These are phyloP conservation scores for Cladophialophora yegresii DNA, from an alignment of 2,329 filamentous ascomycete genomes.

Conservation along the genomic window DNA sequence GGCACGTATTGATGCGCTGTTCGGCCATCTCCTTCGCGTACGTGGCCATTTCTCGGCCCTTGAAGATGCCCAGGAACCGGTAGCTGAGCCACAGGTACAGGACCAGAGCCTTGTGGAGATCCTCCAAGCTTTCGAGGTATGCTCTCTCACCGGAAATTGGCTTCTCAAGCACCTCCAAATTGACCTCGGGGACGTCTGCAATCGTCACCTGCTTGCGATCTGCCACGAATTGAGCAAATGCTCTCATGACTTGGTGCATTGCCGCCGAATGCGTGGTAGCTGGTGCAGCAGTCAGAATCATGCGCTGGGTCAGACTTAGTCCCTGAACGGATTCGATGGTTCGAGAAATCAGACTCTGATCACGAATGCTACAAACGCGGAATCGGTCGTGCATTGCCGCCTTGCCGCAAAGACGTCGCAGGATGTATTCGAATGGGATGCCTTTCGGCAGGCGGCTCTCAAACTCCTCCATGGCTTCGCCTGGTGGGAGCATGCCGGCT, in stretches of 20 bases:
- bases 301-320: constrained; percentile 71
- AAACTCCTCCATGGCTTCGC: constrained; percentile 71
- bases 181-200: constrained; percentile 68
- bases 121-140: constrained; percentile 71
- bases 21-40: constrained; percentile 79
- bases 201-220: constrained; percentile 67
- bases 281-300: constrained; percentile 74
- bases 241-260: constrained; percentile 54
- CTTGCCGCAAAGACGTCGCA: constrained; percentile 73
- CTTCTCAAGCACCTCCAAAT: constrained; percentile 71
- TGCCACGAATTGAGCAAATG: constrained; percentile 70
- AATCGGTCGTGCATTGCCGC: constrained; percentile 66
- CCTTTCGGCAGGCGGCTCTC: constrained; percentile 76
- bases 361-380: constrained; percentile 66
- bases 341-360: constrained; percentile 69
- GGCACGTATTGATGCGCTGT: constrained; percentile 66
- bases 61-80: constrained; percentile 79
- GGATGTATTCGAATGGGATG: constrained; percentile 80
- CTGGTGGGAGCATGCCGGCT: constrained; percentile 75
- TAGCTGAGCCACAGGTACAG: constrained; percentile 93
- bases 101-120: constrained; percentile 77
- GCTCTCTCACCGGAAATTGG: constrained; percentile 48
- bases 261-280: constrained; percentile 29
- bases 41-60: constrained; percentile 71
- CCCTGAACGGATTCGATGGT: constrained; percentile 68